Base-by-base conservation (phyloP, 495 filamentous ascomycete species). In the Tuber borchii region DNA sequence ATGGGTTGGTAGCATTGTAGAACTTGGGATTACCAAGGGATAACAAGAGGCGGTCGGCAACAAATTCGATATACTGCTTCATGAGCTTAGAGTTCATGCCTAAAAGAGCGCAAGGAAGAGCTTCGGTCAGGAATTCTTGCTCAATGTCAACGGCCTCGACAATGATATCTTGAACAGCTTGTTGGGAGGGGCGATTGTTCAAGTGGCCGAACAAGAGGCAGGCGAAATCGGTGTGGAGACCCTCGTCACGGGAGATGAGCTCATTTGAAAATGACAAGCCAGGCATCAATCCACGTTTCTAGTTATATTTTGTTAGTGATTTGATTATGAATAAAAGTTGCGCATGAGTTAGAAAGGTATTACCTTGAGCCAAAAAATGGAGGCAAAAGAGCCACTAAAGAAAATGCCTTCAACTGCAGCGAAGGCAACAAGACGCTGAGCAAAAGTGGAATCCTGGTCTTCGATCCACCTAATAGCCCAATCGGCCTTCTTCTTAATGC, bases 61-160 rank as follows among this genome's bases (percentile, higher is more conserved):
- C 95, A 81, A 98, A 99, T 89, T 99, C 95, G 77, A 99, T 99
- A 87, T 99, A 99, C 86, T 98, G 94, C 87, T 94, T 95, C 95
- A 99, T 99, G 79, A 99, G 89, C 80, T 88, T 92, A 76, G 94
- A 82, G 88, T 99, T 99, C 95, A 99, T 99, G 85, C 95, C 95
- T 40, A 99, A 92, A 70, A 99, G 90, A 51, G 89, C 93, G 76
- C 90, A 92, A 20, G 95, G 95, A 46, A 99, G 91, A 76, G 95
- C 93, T 80, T 98, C 95, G 12, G 94, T 96, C 75, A 99, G 86
- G 89, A 99, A 99, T 87, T 99, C 96, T 85, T 97, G 91, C 88
- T 99, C 95, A 74, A 98, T 98, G 39, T 84, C 84, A 78, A 99
- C 95, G 73, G 95, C 95, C 83, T 99, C 96, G 70, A 90, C 90